phyloP scores from a whole-genome alignment of 106 monocot species.

The Alisma plantagoaquatica region DNA sequence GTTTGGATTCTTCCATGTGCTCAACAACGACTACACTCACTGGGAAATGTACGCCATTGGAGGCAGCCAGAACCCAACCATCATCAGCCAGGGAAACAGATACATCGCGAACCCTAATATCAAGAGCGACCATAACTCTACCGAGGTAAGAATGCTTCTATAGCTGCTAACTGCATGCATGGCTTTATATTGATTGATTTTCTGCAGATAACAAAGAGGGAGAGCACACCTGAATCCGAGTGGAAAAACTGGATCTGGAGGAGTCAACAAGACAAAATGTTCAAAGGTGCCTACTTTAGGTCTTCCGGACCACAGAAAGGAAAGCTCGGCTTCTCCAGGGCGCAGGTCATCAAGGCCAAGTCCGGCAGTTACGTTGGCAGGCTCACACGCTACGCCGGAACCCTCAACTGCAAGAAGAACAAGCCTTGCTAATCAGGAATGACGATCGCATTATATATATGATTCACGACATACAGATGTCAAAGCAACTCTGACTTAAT shows the following conservation, averaged over 20 bases:
- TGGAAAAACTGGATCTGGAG: slow-evolving; percentile 37
- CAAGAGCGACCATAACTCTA: too few relatives aligned
- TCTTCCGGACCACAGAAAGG: slow-evolving; percentile 5
- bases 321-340: not conserved
- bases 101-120: slow-evolving; percentile 16
- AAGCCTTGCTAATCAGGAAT: slow-evolving; percentile 19
- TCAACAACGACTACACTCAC: too few relatives aligned
- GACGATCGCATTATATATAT: too few relatives aligned
- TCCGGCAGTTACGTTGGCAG: slow-evolving; percentile 10
- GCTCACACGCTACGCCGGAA: slow-evolving; percentile 33
- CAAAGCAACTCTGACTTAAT: too few relatives aligned
- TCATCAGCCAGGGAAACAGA: slow-evolving; percentile 37
- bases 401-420: slow-evolving; percentile 18
- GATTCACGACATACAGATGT: too few relatives aligned
- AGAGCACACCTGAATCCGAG: slow-evolving; percentile 1
- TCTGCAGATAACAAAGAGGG: slow-evolving; percentile 37
- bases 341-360: slow-evolving; percentile 27
- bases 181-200: too few relatives aligned
- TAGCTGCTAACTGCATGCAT: too few relatives aligned
- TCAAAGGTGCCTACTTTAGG: slow-evolving; percentile 39
- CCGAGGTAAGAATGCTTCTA: too few relatives aligned
- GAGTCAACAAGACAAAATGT: slow-evolving; percentile 24
- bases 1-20: slow-evolving; percentile 42
- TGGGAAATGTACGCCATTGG: slow-evolving; percentile 35
- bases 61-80: slow-evolving; percentile 21